Evolutionary conservation across 495 filamentous ascomycete species (phyloP), one percentile per base, ranked within the genome.

Genomic region (Pseudotulostoma volvatum): DNA sequence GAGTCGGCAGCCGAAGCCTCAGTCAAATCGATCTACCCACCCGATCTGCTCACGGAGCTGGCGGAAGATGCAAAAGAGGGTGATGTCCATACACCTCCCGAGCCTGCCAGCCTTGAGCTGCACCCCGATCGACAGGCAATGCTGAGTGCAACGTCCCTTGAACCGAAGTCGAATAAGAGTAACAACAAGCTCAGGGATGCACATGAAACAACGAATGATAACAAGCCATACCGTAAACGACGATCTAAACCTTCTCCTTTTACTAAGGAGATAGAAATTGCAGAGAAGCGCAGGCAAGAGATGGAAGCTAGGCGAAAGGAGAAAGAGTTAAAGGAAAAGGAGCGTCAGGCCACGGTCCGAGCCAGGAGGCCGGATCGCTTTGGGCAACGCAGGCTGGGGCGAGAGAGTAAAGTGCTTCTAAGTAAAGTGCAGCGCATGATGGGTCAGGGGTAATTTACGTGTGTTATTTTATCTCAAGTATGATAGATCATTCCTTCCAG

Each of bases 371-470:
- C 77, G 7, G 84, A 84, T 35, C 68, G 68, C 50, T 73, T 83
- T 57, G 88, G 87, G 18, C 78, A 88, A 59, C 63, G 76, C 48
- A 88, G 84, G 56, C 48, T 97, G 23, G 90, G 90, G 1, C 67
- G 81, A 40, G 84, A 94, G 67, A 85, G 87, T 41, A 70, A 70
- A n/a, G 66, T 90, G 9, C 44, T 97, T 46, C 57, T 94, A 38
- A 79, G 85, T 57, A 83, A 74, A 53, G 79, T 93, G 9, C 77
- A 81, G 66, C 74, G 67, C 48, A 60, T 86, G 55, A 69, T 92
- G 40, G 74, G 62, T 20, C 37, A 54, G 43, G 35, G 31, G 9
- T 36, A 15, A 39, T 17, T 17, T 34, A 34, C 8, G 33, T 1
- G 8, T 13, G 33, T 16, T 8, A 4, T 35, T 34, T 15, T n/a